Evolutionary conservation across 75 land plant genomes (phyloP).

Genomic region (Sequoiadendron giganteum): DNA sequence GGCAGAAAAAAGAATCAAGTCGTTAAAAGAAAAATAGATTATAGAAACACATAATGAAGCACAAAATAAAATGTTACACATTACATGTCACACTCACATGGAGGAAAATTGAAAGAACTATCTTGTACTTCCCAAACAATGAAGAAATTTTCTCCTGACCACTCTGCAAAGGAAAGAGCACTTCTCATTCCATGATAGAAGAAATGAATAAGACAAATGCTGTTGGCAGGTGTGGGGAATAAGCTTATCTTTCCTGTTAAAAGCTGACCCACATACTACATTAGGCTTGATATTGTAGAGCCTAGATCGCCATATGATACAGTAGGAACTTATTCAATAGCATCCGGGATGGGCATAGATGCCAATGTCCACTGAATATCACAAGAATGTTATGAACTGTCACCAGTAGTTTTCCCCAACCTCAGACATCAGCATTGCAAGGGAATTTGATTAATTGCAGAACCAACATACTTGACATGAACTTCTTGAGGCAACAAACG

Average conservation of each 20-base stretch:
- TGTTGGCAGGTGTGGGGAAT: background rate
- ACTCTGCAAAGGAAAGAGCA: background rate
- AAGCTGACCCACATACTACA: background rate
- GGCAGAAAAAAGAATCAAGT: background rate
- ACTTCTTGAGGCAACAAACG: conserved; percentile 67
- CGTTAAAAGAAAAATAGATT: background rate
- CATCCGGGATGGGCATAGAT: background rate
- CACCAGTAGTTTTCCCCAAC: background rate
- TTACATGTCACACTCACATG: background rate
- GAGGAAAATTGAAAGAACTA: background rate
- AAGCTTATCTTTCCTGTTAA: background rate
- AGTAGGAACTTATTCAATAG: background rate
- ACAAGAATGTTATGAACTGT: background rate
- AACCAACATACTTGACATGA: conserved; percentile 30
- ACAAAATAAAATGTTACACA: background rate
- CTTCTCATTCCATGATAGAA: background rate
- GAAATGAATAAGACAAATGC: background rate
- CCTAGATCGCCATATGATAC: background rate
- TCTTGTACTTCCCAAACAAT: background rate
- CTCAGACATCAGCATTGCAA: background rate
- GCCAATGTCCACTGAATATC: background rate
- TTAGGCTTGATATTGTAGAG: background rate
- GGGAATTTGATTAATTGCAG: conserved; percentile 12
- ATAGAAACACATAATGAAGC: background rate
- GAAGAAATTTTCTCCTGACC: background rate